A percentile compares a stretch with the other conserved stretches of the same genome.
These are phyloP conservation scores for Naganishia randhawae DNA, from an alignment of 768 basidiomycete genomes.

Conservation along the genomic window DNA sequence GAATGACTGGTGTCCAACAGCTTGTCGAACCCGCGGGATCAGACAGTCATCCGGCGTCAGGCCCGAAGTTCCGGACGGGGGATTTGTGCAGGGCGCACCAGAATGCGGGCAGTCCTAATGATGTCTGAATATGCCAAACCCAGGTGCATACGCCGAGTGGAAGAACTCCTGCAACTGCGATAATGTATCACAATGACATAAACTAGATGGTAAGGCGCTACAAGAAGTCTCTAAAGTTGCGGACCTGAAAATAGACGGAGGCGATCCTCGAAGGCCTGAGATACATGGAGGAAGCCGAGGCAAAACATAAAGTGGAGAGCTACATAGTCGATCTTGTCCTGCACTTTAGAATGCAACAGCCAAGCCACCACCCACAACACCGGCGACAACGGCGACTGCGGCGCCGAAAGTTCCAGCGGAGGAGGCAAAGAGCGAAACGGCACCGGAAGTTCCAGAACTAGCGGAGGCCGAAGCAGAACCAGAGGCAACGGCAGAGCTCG, in stretches of 20 bases:
- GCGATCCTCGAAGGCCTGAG: too few relatives aligned
- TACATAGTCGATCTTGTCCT: neutral
- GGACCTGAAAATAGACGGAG: too few relatives aligned
- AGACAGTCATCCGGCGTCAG: neutral
- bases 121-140: too few relatives aligned
- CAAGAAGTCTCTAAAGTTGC: too few relatives aligned
- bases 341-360: neutral
- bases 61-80: neutral
- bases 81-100: neutral
- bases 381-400: constrained; percentile 29
- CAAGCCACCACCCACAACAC: constrained; percentile 16
- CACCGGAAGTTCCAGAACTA: constrained; percentile 9
- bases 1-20: neutral
- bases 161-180: too few relatives aligned
- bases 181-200: too few relatives aligned
- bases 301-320: neutral
- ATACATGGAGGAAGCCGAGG: too few relatives aligned
- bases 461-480: constrained; percentile 24
- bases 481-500: constrained; percentile 29
- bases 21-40: too few relatives aligned
- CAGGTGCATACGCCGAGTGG: too few relatives aligned
- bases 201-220: too few relatives aligned
- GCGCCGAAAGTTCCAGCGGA: constrained; percentile 14
- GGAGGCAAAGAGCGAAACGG: constrained; percentile 23
- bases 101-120: too few relatives aligned